Evolutionary conservation across 2,329 filamentous ascomycete species (phyloP).

Genomic region (Verticillium dahliae): DNA sequence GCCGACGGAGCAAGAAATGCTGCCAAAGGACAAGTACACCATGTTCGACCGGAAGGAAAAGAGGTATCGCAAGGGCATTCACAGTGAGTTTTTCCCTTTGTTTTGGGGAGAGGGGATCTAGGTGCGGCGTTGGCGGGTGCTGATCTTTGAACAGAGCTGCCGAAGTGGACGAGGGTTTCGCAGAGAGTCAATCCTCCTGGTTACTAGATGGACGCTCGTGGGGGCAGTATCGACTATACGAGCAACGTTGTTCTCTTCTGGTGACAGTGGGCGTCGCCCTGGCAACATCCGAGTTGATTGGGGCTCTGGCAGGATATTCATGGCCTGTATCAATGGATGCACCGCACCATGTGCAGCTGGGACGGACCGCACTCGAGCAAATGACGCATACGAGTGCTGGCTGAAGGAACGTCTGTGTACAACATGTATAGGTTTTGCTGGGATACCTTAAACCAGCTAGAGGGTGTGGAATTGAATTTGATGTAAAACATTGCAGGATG

Average conservation of each 20-base stretch:
- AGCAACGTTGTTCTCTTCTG: not conserved
- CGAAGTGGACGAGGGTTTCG: conserved; percentile 93
- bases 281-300: not conserved
- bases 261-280: not conserved
- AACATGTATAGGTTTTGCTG: not conserved
- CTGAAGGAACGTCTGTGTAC: not conserved
- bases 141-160: conserved; percentile 50
- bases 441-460: not conserved
- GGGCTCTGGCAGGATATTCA: not conserved
- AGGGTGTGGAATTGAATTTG: not conserved
- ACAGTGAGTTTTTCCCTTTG: conserved; percentile 63
- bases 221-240: not conserved
- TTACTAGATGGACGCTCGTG: conserved; percentile 52
- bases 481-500: not conserved
- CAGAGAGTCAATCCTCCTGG: conserved; percentile 91
- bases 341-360: not conserved
- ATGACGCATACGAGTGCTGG: not conserved
- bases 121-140: no score
- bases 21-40: conserved; percentile 94
- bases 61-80: conserved; percentile 92
- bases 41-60: conserved; percentile 96
- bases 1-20: conserved; percentile 93
- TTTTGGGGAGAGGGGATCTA: not conserved
- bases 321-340: not conserved
- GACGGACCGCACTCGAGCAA: not conserved